Evolutionary conservation across 441 rosid genomes (phyloP), one percentile per base, ranked within the genome.

Genomic region (Brassica hybrid): DNA sequence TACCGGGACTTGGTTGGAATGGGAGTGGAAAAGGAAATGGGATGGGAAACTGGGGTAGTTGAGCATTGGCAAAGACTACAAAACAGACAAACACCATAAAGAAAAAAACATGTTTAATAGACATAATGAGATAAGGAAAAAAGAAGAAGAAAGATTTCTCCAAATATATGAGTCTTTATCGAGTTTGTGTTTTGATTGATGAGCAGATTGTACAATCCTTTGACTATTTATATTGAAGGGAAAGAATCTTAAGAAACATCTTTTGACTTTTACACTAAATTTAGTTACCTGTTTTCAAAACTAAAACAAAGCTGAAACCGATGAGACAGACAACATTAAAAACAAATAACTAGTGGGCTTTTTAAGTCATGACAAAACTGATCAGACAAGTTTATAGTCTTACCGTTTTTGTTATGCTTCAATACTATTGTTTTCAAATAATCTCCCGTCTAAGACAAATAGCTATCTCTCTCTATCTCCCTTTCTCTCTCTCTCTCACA

Each of bases 11-110:
- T 41, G 54, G 27, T 38, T 17, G 69, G 14, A 65, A 65, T 41
- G 54, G 30, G 45, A 38, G 7, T 2, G 23, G 67, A 59, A 23
- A 59, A 10, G 23, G 60, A 17, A 56, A 56, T 52, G 57, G 57
- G 19, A 16, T 16, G 10, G 58, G 67, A 27, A 67, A 67, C 6
- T 67, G 72, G 10, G 48, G 78, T 7, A 67, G 3, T 14, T 74
- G 79, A 30, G 79, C 79, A 45, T 75, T 67, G 11, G 12, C 23
- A 1, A 68, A 67, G 6, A 67, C 68, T 4, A 48, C 17, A 11
- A 75, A 4, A 12, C 38, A 67, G 1, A 67, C 5, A 4, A 18
- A 0, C 0, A 3, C 7, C 2, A 67, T 0, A 6, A 43, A 3
- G 10, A 50, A 58, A 17, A 5, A 11, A 11, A 67, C 25, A 30